These are phyloP conservation scores for Rhodocollybia butyracea DNA, from an alignment of 768 basidiomycete genomes.

Conservation along the genomic window DNA sequence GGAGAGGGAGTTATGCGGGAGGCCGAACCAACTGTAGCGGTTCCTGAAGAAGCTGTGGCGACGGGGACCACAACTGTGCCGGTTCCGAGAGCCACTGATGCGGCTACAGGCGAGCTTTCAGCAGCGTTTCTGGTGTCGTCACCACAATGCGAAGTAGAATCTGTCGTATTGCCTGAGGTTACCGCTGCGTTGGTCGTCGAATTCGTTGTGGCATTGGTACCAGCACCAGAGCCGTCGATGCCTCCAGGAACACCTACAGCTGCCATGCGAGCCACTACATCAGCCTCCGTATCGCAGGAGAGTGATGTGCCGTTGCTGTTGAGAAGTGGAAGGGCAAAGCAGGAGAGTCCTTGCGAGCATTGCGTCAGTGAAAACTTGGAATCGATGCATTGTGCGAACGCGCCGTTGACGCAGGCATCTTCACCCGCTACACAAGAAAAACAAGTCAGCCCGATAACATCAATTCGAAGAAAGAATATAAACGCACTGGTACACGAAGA, in stretches of 20 bases:
- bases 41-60: not conserved
- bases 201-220: not conserved
- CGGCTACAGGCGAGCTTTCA: not conserved
- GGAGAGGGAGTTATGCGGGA: not conserved
- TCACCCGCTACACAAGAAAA: constrained; percentile 23
- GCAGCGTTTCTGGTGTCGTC: not conserved
- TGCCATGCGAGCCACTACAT: constrained; percentile 37
- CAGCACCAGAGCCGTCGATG: constrained; percentile 25
- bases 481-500: constrained; percentile 47
- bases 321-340: constrained; percentile 49
- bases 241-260: constrained; percentile 43
- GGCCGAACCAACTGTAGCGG: constrained; percentile 1
- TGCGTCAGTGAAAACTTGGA: constrained; percentile 36
- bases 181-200: not conserved
- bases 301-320: constrained; percentile 43
- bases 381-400: constrained; percentile 41
- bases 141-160: not conserved
- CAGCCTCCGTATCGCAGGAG: constrained; percentile 37
- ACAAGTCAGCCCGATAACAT: constrained; percentile 9
- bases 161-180: not conserved
- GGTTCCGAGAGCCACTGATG: not conserved
- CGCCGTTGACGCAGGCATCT: constrained; percentile 35
- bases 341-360: constrained; percentile 34
- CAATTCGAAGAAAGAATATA: not conserved
- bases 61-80: not conserved